Evolutionary conservation across 192 early-diverging fungal species (phyloP).

Genomic region (Dimargaris verticillata): DNA sequence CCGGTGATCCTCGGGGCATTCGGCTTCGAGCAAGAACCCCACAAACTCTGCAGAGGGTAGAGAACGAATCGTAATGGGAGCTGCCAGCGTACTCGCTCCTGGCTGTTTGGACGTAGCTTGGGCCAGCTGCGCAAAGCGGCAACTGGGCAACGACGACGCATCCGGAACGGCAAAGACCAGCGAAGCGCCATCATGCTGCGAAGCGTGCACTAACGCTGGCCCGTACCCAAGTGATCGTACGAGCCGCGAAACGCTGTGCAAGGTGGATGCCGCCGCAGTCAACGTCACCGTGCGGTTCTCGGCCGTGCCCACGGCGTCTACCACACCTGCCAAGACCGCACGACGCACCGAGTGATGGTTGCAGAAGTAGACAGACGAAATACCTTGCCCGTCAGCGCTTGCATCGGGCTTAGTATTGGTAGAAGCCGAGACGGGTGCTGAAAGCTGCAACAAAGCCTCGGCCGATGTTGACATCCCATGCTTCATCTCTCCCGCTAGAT

Average conservation of each 20-base stretch:
- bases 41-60: background rate
- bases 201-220: too few species aligned
- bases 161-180: too few species aligned
- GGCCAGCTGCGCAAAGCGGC: too few species aligned
- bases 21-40: conserved; percentile 3
- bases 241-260: background rate
- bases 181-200: too few species aligned
- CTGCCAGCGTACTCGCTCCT: background rate
- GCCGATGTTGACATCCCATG: too few species aligned
- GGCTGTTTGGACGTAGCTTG: background rate
- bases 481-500: too few species aligned
- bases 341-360: background rate
- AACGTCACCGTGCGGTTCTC: conserved; percentile 7
- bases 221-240: too few species aligned
- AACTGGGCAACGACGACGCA: too few species aligned
- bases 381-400: too few species aligned
- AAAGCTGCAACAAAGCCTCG: too few species aligned
- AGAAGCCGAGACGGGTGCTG: too few species aligned
- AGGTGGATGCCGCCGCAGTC: background rate
- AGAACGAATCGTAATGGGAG: background rate
- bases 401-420: too few species aligned
- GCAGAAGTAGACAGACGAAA: background rate
- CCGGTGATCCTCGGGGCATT: conserved; percentile 16
- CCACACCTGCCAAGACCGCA: conserved; percentile 7
- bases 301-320: conserved; percentile 1